phyloP scores from a whole-genome alignment of 345 rosid genomes.

The Microcos paniculata region DNA sequence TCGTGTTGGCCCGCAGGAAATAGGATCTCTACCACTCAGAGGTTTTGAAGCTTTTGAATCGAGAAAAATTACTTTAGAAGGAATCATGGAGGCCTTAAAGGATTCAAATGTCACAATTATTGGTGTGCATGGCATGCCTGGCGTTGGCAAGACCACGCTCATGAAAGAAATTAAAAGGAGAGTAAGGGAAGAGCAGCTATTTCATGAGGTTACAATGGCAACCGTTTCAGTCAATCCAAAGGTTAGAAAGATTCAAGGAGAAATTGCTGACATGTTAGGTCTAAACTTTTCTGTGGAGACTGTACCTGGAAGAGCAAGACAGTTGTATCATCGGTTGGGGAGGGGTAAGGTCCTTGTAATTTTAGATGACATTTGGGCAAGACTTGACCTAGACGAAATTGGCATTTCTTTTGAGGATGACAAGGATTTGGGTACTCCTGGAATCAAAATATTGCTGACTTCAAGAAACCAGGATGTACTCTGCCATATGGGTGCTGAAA shows the following conservation, averaged over 20 bases:
- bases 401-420: constrained; percentile 7
- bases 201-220: background rate
- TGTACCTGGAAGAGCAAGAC: background rate
- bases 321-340: background rate
- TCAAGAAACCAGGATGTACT: background rate
- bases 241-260: background rate
- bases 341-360: constrained; percentile 22
- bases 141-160: background rate
- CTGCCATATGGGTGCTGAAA: background rate
- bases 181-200: background rate
- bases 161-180: background rate
- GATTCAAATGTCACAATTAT: background rate
- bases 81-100: background rate
- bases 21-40: too few species aligned
- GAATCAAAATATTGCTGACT: constrained; percentile 14
- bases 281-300: background rate
- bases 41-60: background rate
- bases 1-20: background rate
- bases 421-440: background rate
- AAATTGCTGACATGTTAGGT: background rate
- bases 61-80: background rate
- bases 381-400: background rate
- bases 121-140: constrained; percentile 15
- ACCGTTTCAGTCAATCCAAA: background rate
- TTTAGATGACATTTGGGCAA: constrained; percentile 22